A percentile compares a stretch with the other conserved stretches of the same genome.
Conservation (phyloP, 176 grass and related monocot genomes). For the Oropetium thomaeum region DNA sequence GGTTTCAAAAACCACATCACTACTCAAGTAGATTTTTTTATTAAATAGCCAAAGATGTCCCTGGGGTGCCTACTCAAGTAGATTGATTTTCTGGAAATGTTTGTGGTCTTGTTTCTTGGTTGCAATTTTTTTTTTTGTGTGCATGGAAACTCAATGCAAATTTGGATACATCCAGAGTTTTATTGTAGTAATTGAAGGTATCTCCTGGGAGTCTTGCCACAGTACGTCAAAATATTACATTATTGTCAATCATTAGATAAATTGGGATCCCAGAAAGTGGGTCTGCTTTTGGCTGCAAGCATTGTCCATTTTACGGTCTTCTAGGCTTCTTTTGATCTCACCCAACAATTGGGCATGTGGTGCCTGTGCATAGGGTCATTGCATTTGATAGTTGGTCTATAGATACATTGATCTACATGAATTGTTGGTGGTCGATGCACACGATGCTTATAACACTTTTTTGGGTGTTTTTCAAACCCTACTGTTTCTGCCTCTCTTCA, state of each 20-base stretch:
- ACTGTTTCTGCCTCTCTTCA: background rate
- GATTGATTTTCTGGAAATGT: background rate
- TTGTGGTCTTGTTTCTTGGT: constrained; percentile 3
- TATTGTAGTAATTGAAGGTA: background rate
- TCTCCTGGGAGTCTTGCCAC: background rate
- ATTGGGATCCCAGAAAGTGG: background rate
- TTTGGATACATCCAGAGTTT: background rate
- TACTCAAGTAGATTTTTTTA: background rate
- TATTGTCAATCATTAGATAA: background rate
- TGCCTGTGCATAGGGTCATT: background rate
- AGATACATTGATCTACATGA: background rate
- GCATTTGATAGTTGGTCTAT: background rate
- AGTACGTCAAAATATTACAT: background rate
- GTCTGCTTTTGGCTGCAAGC: background rate
- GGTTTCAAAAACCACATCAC: background rate
- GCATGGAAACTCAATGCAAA: background rate
- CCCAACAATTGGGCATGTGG: constrained; percentile 23
- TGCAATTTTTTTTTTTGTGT: background rate
- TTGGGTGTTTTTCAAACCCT: background rate
- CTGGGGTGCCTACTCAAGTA: background rate
- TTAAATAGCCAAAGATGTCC: too few relatives aligned
- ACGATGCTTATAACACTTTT: background rate
- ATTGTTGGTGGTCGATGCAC: constrained; percentile 1
- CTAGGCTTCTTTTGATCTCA: background rate
- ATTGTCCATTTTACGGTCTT: constrained; percentile 10